Conservation (phyloP, 2,329 filamentous ascomycete species). For the Sporothrix curviconia region DNA sequence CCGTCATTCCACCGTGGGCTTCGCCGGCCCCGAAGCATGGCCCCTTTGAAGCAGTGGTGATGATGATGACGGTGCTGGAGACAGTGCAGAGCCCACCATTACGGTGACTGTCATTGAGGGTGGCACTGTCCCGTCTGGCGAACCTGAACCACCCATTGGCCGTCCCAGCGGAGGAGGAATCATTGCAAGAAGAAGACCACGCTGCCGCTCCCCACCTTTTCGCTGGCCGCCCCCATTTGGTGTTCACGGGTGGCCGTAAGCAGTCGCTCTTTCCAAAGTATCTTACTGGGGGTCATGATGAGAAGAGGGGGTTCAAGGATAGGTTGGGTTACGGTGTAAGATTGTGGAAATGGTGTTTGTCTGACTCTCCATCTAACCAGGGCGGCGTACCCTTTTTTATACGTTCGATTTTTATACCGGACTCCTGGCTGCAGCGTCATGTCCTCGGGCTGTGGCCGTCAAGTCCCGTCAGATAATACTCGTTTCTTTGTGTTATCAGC, state of each 20-base stretch:
- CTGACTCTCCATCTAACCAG: too few relatives aligned
- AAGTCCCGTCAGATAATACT: too few relatives aligned
- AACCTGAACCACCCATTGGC: not conserved
- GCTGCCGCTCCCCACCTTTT: not conserved
- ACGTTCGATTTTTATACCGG: too few relatives aligned
- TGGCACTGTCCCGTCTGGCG: not conserved
- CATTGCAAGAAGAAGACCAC: not conserved
- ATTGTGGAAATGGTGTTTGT: too few relatives aligned
- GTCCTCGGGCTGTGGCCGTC: too few relatives aligned
- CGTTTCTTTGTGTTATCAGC: too few relatives aligned
- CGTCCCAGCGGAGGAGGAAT: not conserved
- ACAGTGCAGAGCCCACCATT: not conserved
- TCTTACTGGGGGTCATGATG: too few relatives aligned
- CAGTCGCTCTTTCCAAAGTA: too few relatives aligned
- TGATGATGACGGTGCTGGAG: not conserved
- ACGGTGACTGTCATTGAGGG: constrained; percentile 2
- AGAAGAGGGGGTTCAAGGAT: too few relatives aligned
- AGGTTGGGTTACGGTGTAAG: too few relatives aligned
- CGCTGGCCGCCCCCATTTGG: not conserved
- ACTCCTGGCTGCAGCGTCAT: too few relatives aligned
- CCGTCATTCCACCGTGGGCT: not conserved
- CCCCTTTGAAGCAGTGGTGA: not conserved
- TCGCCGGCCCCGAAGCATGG: not conserved
- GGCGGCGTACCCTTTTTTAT: too few relatives aligned
- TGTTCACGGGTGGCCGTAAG: not conserved